Conservation (phyloP, 192 early-diverging fungal genomes). For the Kappamyces sp. region DNA sequence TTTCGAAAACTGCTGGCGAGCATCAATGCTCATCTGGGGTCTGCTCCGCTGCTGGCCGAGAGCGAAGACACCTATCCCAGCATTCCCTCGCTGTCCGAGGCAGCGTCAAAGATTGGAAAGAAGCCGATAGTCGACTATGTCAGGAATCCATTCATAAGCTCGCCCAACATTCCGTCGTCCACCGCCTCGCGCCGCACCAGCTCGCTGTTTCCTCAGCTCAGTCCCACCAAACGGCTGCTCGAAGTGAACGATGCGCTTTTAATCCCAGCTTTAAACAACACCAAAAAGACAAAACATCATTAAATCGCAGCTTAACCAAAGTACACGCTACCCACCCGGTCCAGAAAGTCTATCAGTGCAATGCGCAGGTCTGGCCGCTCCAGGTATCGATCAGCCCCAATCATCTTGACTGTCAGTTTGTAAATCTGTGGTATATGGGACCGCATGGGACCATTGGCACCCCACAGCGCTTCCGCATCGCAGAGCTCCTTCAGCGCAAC, state of each 20-base stretch:
- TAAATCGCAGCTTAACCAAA: neutral
- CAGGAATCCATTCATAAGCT: conserved; percentile 9
- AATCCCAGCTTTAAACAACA: conserved; percentile 3
- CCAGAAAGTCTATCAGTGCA: conserved; percentile 8
- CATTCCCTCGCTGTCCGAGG: too few species aligned
- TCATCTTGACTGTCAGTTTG: conserved; percentile 13
- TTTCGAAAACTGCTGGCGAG: conserved; percentile 21
- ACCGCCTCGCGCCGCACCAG: neutral
- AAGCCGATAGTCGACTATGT: conserved; percentile 5
- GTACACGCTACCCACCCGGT: neutral
- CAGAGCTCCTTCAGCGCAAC: conserved; percentile 40
- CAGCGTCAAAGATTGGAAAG: too few species aligned
- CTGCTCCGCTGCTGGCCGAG: neutral
- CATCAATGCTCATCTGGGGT: conserved; percentile 1
- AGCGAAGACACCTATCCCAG: conserved; percentile 1
- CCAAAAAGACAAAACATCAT: conserved; percentile 1
- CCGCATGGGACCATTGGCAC: neutral
- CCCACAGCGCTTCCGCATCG: conserved; percentile 40
- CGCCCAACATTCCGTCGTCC: neutral
- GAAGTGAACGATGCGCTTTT: neutral
- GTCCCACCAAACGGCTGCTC: conserved; percentile 7
- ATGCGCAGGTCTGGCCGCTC: neutral
- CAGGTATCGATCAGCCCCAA: conserved; percentile 2
- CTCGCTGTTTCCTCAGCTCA: neutral
- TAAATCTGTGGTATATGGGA: conserved; percentile 13